phyloP scores from a whole-genome alignment of 108 stramenopile genomes.

The Skeletonema potamos region DNA sequence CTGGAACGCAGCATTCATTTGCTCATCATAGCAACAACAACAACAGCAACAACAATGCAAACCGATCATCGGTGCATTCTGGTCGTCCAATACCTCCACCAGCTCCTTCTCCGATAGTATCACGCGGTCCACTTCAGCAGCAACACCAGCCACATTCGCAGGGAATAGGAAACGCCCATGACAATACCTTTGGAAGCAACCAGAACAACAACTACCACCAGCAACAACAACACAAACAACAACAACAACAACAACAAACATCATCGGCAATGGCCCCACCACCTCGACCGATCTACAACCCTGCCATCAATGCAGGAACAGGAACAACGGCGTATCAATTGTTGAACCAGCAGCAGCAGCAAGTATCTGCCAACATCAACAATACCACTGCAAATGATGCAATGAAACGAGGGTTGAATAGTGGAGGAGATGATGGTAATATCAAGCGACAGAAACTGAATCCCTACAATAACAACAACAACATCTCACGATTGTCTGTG shows the following conservation, averaged over 20 bases:
- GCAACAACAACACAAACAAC: neutral
- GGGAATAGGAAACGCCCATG: neutral
- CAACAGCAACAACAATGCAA: neutral
- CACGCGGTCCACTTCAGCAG: neutral
- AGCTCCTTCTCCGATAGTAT: neutral
- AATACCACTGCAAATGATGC: neutral
- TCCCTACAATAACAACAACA: slow-evolving; percentile 24
- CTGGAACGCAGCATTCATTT: no score
- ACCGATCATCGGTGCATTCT: neutral
- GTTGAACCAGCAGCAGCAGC: slow-evolving; percentile 4
- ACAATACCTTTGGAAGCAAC: neutral
- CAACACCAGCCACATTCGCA: neutral
- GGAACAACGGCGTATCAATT: neutral
- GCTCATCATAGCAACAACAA: neutral
- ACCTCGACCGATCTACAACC: slow-evolving; percentile 18
- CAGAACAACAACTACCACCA: neutral
- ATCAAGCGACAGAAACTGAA: slow-evolving; percentile 33
- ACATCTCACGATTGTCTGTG: neutral
- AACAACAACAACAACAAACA: neutral
- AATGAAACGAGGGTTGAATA: neutral
- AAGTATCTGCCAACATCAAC: neutral
- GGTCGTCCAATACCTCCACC: neutral
- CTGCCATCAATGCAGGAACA: neutral
- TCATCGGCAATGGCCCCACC: slow-evolving; percentile 11
- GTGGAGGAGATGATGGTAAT: slow-evolving; percentile 2